These are phyloP conservation scores for Parastagonospora avenae DNA, from an alignment of 2,329 filamentous ascomycete genomes.

Conservation along the genomic window DNA sequence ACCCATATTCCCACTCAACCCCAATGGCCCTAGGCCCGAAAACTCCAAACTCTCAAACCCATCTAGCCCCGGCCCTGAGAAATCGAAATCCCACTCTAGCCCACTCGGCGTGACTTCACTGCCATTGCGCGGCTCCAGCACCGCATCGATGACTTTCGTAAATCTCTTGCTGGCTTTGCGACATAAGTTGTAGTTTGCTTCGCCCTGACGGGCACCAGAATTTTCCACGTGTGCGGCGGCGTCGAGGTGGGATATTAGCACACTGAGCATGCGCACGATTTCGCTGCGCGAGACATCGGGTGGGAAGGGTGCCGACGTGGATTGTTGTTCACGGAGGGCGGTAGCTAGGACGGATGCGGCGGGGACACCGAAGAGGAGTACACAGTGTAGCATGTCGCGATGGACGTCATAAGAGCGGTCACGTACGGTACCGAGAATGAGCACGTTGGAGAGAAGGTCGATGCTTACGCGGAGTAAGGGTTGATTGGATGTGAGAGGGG, in stretches of 20 bases:
- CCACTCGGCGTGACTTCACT: constrained; percentile 16
- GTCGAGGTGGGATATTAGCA: constrained; percentile 49
- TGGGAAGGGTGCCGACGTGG: constrained; percentile 35
- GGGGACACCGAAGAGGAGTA: constrained; percentile 38
- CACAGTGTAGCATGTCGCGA: constrained; percentile 34
- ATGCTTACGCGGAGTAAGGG: constrained; percentile 32
- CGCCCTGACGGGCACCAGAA: constrained; percentile 37
- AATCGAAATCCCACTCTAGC: constrained; percentile 26
- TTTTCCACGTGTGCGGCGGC: constrained; percentile 33
- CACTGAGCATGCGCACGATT: constrained; percentile 47
- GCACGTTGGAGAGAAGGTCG: constrained; percentile 33
- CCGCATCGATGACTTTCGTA: constrained; percentile 36
- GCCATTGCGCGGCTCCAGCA: constrained; percentile 27
- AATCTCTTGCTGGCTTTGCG: constrained; percentile 37
- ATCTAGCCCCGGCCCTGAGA: constrained; percentile 32
- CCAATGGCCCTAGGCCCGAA: constrained; percentile 16
- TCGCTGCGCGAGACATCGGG: constrained; percentile 40
- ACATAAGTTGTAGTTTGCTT: constrained; percentile 43
- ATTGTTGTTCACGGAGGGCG: constrained; percentile 35
- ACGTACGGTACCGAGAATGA: constrained; percentile 34
- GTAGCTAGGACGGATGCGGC: constrained; percentile 35
- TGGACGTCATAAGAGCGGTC: constrained; percentile 40
- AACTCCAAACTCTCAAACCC: constrained; percentile 39
- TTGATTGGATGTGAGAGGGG: constrained; percentile 27
- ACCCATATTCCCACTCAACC: constrained; percentile 13